Evolutionary conservation across 164 flowering plant species (phyloP), one percentile per base, ranked within the genome.

Genomic region (Tetrastigma voinierianum): DNA sequence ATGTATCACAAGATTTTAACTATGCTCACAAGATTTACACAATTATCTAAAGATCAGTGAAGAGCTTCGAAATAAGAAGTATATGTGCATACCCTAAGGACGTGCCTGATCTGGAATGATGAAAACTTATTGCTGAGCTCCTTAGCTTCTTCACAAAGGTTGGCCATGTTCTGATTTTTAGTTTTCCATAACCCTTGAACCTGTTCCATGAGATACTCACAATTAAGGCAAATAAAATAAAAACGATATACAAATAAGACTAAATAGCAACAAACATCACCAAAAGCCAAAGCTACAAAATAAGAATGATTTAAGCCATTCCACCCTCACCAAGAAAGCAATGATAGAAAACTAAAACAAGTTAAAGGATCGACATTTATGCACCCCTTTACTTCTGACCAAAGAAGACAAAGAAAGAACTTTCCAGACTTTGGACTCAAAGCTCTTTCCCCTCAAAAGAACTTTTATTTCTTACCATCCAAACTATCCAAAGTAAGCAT

Each of bases 161-260:
- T 72, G 51, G 84, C 74, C 87, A 91, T 81, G 82, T 88, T 85
- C 70, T 80, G 82, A 69, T 84, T 70, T 77, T 80, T 87, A 32
- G 76, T 72, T 70, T 87, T 83, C 98, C 98, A 95, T 54, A 70
- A 53, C 67, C 91, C 93, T 65, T 86, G 82, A 70, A 90, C 65
- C 97, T 95, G 83, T 80, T 71, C 10, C 61, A 70, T 24, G 17
- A 62, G 43, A n/a, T 68, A 46, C 0, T 19, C 52, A 14, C 17
- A 44, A 24, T 14, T 40, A 48, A 9, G 11, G n/a, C 52, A 32
- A 11, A 16, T 9, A 15, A 24, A 23, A 16, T 10, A 32, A 16
- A 21, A n/a, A 40, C 2, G 17, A 15, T 23, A 19, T 45, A 24
- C 12, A 19, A 44, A 24, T 49, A 70, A 67, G 21, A 10, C 23